phyloP scores from a whole-genome alignment of 176 grass and related monocot genomes.

The Triticum timopheevii region DNA sequence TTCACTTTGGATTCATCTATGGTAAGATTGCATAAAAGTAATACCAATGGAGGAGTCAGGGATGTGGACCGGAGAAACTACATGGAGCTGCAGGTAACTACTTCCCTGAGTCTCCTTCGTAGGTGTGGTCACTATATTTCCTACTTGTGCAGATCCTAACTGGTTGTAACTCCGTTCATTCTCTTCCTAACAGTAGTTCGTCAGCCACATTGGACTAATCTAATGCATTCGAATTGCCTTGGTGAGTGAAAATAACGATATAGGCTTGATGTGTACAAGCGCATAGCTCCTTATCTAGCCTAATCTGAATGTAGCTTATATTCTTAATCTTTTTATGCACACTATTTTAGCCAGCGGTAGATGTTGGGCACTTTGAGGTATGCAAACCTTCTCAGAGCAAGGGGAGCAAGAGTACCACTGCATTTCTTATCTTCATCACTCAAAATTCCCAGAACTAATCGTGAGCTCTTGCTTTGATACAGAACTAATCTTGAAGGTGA shows the following conservation, averaged over 20 bases:
- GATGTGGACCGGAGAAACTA: no score
- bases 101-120: no score
- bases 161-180: background rate
- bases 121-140: no score
- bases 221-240: background rate
- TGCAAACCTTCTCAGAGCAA: slow-evolving; percentile 69
- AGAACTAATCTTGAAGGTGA: background rate
- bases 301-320: background rate
- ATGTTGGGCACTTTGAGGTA: slow-evolving; percentile 74
- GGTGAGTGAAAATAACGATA: no score
- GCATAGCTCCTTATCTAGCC: background rate
- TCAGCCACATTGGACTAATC: background rate
- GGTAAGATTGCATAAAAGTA: no score
- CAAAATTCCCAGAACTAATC: background rate
- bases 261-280: background rate
- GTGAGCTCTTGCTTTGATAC: background rate
- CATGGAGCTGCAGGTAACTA: no score
- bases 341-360: slow-evolving; percentile 66
- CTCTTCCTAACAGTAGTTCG: background rate
- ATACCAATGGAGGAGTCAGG: no score
- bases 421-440: background rate
- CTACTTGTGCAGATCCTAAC: no score
- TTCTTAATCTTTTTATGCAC: background rate
- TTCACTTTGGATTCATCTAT: no score
- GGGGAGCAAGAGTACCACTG: slow-evolving; percentile 76